Percentiles rank a stretch among this genome's conserved stretches.
These are phyloP conservation scores for Naematelia aurantialba DNA, from an alignment of 768 basidiomycete genomes.

Conservation along the genomic window DNA sequence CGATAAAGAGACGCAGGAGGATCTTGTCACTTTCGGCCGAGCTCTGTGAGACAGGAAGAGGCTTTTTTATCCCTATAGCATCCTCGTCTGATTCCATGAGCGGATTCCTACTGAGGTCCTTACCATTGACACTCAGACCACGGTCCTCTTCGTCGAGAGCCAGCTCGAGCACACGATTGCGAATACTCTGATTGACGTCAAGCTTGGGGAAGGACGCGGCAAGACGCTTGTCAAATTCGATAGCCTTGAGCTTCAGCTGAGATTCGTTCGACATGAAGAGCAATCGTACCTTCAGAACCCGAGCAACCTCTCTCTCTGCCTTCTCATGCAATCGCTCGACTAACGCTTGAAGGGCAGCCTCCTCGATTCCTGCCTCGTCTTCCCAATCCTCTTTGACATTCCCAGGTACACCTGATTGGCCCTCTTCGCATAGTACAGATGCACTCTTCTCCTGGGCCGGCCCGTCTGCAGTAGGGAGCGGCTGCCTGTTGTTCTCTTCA, in stretches of 20 bases:
- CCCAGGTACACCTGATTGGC: background rate
- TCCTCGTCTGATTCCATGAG: constrained; percentile 1
- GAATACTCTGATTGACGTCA: constrained; percentile 61
- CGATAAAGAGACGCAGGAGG: constrained; percentile 66
- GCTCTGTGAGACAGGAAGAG: constrained; percentile 23
- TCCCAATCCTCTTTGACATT: constrained; percentile 33
- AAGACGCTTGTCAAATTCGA: constrained; percentile 75
- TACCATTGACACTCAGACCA: constrained; percentile 14
- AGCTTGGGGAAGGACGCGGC: constrained; percentile 63
- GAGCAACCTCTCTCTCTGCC: constrained; percentile 75
- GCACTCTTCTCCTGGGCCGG: background rate
- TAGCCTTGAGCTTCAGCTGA: constrained; percentile 55
- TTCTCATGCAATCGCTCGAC: constrained; percentile 83
- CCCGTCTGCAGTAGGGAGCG: background rate
- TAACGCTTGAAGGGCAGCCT: constrained; percentile 60
- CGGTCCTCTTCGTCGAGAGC: constrained; percentile 40
- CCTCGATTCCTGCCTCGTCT: constrained; percentile 42
- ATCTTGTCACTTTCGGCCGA: constrained; percentile 60
- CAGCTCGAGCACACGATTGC: constrained; percentile 62
- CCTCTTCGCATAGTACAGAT: background rate
- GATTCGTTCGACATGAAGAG: background rate
- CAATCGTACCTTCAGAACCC: constrained; percentile 63
- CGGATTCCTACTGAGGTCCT: background rate
- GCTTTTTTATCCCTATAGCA: constrained; percentile 6
- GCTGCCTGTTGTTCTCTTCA: background rate